phyloP scores from a whole-genome alignment of 1,284 basidiomycete species.

The Cryptococcus sp. region DNA sequence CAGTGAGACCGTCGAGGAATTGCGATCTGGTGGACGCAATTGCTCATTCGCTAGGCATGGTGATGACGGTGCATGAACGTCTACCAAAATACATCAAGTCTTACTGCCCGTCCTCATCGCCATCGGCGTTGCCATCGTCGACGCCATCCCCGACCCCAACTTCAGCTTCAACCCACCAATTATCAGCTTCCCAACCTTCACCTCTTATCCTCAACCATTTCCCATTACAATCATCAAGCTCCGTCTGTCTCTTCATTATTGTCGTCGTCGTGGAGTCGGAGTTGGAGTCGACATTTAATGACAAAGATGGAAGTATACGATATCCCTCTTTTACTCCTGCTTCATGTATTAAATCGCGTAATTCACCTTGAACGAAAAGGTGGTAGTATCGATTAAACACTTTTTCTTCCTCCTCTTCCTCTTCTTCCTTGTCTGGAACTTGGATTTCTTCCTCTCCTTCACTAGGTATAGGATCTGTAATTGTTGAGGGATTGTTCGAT shows the following conservation, averaged over 20 bases:
- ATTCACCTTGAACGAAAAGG: conserved; percentile 78
- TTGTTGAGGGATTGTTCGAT: background rate
- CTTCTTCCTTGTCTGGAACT: background rate
- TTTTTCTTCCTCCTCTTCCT: conserved; percentile 16
- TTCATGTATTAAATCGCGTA: conserved; percentile 57
- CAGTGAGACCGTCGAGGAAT: too few species aligned
- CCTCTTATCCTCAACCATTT: conserved; percentile 62
- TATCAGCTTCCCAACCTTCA: conserved; percentile 69
- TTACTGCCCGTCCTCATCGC: too few species aligned
- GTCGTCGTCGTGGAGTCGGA: conserved; percentile 7
- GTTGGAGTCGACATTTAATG: conserved; percentile 5
- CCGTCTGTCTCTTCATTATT: background rate
- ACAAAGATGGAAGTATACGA: too few species aligned
- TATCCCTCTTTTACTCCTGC: conserved; percentile 63
- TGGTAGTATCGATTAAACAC: conserved; percentile 88
- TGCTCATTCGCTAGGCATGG: too few species aligned
- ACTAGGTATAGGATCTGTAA: background rate
- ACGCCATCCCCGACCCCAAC: conserved; percentile 28
- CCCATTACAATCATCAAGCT: background rate
- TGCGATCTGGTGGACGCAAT: too few species aligned
- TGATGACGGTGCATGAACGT: too few species aligned
- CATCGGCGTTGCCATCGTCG: too few species aligned
- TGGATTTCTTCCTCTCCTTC: background rate
- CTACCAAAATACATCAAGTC: too few species aligned
- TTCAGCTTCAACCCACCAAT: conserved; percentile 49